Evolutionary conservation across 2,329 filamentous ascomycete species (phyloP), one percentile per base, ranked within the genome.

Genomic region (Botryotinia globosa): DNA sequence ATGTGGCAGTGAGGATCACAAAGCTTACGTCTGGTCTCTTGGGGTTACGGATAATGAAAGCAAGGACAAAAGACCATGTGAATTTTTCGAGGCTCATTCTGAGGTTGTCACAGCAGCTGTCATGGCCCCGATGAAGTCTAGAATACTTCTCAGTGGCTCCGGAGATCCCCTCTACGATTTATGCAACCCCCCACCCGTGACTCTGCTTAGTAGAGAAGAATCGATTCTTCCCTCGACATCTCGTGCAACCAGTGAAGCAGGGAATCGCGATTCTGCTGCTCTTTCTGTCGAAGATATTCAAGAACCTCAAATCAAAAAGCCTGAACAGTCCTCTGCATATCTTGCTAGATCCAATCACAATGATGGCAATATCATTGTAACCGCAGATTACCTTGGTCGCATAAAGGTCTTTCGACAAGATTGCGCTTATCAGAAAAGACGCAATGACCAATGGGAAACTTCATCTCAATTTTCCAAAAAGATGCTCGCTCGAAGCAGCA

Each of bases 381-480:
- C 95, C 0, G 93, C 94, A 2, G 95, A 98, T 80, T 93, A 94
- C 78, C 90, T 89, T 0, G 96, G 96, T 51, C 88, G 90, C 39
- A 96, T 99, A 83, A 98, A 98, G 80, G 92, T 98, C 0, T 98
- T 98, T 80, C 89, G 96, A 32, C 95, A 98, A 81, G 96, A 99
- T 80, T 80, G 79, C 80, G 96, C 95, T 0, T 93, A 88, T 77
- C 82, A 86, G 66, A 97, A 97, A 82, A 90, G 95, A 8, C 87
- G 89, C 72, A 87, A 90, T 73, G 93, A 94, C 72, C 88, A 87
- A 54, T 95, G 91, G 91, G 94, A 97, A 77, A 89, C 91, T 0
- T 87, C 88, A 1, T 95, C 92, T 25, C 89, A 89, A 12, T 92
- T 97, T 77, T 94, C 92, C 16, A 79, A 77, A 74, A 81, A 77